Evolutionary conservation across 2,329 filamentous ascomycete species (phyloP), one percentile per base, ranked within the genome.

Genomic region (Penicillium sp.): DNA sequence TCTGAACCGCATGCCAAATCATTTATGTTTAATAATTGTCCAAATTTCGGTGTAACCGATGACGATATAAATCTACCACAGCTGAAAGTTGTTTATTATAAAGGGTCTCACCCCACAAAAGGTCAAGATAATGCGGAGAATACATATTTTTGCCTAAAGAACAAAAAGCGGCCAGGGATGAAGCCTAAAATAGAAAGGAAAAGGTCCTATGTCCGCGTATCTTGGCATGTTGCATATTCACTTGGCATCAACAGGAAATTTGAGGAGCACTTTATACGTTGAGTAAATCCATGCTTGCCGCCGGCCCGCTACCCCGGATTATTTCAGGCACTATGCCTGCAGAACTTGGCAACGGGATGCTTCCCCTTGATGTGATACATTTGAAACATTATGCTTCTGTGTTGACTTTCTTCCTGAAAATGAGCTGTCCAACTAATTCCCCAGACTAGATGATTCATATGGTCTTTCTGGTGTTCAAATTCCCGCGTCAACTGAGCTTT

Each of bases 231-330:
- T 45, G 27, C 54, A 60, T 18, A 22, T 38, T 44, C 21, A 18
- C 55, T 58, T 59, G 55, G 55, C 52, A 54, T 45, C n/a, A 44
- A 31, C 4, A n/a, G 7, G 14, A 16, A 16, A 38, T 38, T 32
- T 13, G 24, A 54, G 18, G 31, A 14, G 22, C 18, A 27, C 13
- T 32, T 39, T 16, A 22, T 16, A 13, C 5, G 16, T 40, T 29
- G 32, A 24, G 21, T 22, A 38, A 14, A 11, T 34, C 8, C 10
- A 34, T 34, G 24, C 24, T 40, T 32, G 10, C 46, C 47, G 53
- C 56, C 60, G 63, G 64, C 49, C 61, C 64, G 63, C 46, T 46
- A 50, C 53, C 46, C 63, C 65, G 65, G 54, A 56, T 48, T 42
- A 43, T 21, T 39, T 43, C 13, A n/a, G 4, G 22, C 52, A 39